Base-by-base conservation (phyloP, 2,329 filamentous ascomycete species). In the Ophiosphaerella herpotricha region DNA sequence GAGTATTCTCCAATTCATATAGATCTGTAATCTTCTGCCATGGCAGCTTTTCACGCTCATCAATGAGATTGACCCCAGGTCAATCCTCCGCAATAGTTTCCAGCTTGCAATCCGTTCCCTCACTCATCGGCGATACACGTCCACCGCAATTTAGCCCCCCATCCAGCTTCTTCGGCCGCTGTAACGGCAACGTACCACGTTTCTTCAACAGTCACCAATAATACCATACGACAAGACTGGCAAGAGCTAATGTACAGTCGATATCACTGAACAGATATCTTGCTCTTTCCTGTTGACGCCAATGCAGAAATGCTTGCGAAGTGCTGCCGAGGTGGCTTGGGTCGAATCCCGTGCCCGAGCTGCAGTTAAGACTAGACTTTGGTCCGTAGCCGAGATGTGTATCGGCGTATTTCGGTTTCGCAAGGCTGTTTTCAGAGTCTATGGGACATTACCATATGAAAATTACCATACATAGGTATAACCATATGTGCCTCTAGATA, bases 1-100 rank as follows among this genome's bases (percentile, higher is more conserved):
- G 58, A 51, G 75, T 78, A 6, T 77, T 61, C 13, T 78, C 75
- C 43, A 87, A 71, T 35, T 73, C 70, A 1, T 68, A 44, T 0
- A 68, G 68, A 60, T 85, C 78, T 0, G 81, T 83, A 36, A 87
- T 78, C 21, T 70, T 74, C 32, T 71, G 61, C 85, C 85, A 88
- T 74, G 40, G 74, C 73, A 48, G 72, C 59, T 7, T 78, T 76
- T 23, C 80, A 78, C 1, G 75, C 74, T 46, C 43, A 39, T 70
- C 60, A 4, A 70, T 52, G 9, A 70, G 12, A 26, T 68, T 63
- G 11, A 7, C 5, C 4, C 61, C 16, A 18, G 16, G 16, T 18
- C 16, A 18, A 18, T 18, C 16, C 16, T 18, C 16, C 16, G 16
- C 16, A 18, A 3, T 18, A 3, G 16, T 3, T 18, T 18, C 64